Evolutionary conservation across 2,329 filamentous ascomycete species (phyloP), one percentile per base, ranked within the genome.

Genomic region (Alternaria angustiovoidea): DNA sequence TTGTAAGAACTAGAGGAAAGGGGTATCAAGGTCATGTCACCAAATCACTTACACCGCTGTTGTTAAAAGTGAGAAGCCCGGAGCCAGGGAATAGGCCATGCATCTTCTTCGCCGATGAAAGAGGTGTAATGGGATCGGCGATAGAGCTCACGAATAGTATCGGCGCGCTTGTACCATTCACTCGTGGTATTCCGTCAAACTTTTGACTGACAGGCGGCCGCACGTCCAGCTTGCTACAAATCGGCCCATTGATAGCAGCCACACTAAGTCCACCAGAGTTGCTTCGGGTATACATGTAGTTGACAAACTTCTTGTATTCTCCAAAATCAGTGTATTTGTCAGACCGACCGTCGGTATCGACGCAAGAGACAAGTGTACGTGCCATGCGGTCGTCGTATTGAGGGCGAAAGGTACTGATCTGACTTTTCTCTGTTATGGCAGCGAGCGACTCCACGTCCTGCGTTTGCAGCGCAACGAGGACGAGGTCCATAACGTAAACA

Each of bases 111-210:
- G 81, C 79, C 41, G 70, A 62, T 0, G 85, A 36, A 8, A 67
- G 54, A 3, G 86, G 85, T 0, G 85, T 88, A 1, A 88, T 82
- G 0, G 87, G 86, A 60, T 88, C 86, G 24, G 83, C 49, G 12
- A 57, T 44, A 8, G 53, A 42, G 22, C 51, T 62, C 4, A 69
- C 46, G 22, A 62, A 66, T 1, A 69, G 18, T 8, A 67, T 64
- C 7, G 66, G 64, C 16, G 59, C 54, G 12, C 47, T 55, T 4
- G 61, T 65, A 41, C 32, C 48, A 2, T 54, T 20, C 0, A 62
- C 46, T 41, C 52, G 56, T 11, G 60, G 62, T 8, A 63, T 39
- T 22, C 61, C 63, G 48, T 66, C 52, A 14, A 69, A 72, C 0
- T 24, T n/a, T 54, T 72, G 71, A 34, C 59, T 70, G 16, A 67